A percentile compares a stretch with the other conserved stretches of the same genome.
These are phyloP conservation scores for Lasiodiplodia gonubiensis DNA, from an alignment of 2,329 filamentous ascomycete genomes.

Conservation along the genomic window DNA sequence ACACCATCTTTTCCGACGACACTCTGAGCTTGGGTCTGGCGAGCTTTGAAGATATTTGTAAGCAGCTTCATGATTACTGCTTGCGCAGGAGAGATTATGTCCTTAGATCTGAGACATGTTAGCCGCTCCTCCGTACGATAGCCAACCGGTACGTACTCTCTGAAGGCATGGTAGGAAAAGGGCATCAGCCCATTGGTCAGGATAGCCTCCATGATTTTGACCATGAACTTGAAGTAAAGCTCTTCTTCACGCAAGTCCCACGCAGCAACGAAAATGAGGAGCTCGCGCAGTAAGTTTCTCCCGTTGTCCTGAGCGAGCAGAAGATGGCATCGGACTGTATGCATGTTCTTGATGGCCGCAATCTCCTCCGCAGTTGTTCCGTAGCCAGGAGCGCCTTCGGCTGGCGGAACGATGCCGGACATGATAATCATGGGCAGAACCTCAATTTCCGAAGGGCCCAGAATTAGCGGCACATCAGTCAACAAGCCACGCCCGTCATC, in stretches of 20 bases:
- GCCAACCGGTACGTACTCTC: conserved; percentile 58
- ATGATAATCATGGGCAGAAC: conserved; percentile 97
- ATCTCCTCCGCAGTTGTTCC: conserved; percentile 56
- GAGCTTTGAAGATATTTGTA: conserved; percentile 81
- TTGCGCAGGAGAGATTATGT: conserved; percentile 94
- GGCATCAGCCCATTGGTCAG: conserved; percentile 88
- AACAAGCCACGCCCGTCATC: conserved; percentile 82
- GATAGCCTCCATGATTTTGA: conserved; percentile 92
- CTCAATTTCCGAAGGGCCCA: conserved; percentile 94
- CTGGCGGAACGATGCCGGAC: conserved; percentile 86
- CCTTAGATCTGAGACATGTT: conserved; percentile 66
- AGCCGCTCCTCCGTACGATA: conserved; percentile 1
- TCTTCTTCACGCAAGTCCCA: conserved; percentile 96
- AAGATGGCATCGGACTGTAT: conserved; percentile 88
- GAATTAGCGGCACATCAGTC: conserved; percentile 91
- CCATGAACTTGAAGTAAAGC: conserved; percentile 94
- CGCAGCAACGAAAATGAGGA: conserved; percentile 94
- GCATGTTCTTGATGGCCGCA: conserved; percentile 73
- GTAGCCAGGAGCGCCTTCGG: conserved; percentile 68
- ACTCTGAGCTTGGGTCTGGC: conserved; percentile 49
- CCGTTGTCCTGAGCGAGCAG: conserved; percentile 89
- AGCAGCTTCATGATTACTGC: conserved; percentile 90
- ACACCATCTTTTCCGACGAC: conserved; percentile 30
- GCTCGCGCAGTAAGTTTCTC: conserved; percentile 83
- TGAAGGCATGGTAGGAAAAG: conserved; percentile 88